Base-by-base conservation (phyloP, 164 flowering plant genomes). In the Kalanchoe fedtschenkoi region DNA sequence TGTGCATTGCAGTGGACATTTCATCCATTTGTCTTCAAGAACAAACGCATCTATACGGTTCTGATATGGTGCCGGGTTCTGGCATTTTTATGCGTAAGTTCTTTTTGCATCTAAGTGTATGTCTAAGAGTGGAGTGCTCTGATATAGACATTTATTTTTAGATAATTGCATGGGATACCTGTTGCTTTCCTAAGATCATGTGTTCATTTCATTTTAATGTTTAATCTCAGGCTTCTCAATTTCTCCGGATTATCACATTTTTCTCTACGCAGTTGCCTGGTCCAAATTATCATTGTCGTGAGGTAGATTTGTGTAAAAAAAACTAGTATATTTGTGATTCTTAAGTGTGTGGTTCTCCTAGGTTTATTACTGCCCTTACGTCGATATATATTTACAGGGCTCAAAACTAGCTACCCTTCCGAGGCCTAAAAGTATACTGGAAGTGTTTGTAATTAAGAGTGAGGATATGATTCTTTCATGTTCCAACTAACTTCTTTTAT, bases 231-330 rank as follows among this genome's bases (percentile, higher is more conserved):
- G 93, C 81, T 68, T 88, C 82, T 75, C 97, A 93, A 79, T 10
- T 70, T 68, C 96, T 93, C 35, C 80, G 99, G 43, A 84, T 93
- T 58, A 60, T 93, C 44, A 85, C 99, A 51, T 90, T 90, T 73
- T 88, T 83, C 72, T 82, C 99, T 38, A 93, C 99, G 19, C 96
- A 88, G 75, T 93, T 93, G 78, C 99, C 99, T 65, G 97, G 99
- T 63, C 99, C 97, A 62, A 93, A 93, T 68, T 93, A 93, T 73
- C 99, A 91, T 69, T 90, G 99, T 44, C 97, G 97, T 29, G 99
- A 91, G 97, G 99, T 88, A 75, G 6, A n/a, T 21, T 53, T 26
- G n/a, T 58, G 34, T 26, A 55, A 24, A 29, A 11, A 64, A 34
- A 58, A 58, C 35, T 10, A 7, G n/a, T n/a, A n/a, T n/a, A n/a